These are phyloP conservation scores for Aspergillus neotritici DNA, from an alignment of 2,329 filamentous ascomycete genomes.

Conservation along the genomic window DNA sequence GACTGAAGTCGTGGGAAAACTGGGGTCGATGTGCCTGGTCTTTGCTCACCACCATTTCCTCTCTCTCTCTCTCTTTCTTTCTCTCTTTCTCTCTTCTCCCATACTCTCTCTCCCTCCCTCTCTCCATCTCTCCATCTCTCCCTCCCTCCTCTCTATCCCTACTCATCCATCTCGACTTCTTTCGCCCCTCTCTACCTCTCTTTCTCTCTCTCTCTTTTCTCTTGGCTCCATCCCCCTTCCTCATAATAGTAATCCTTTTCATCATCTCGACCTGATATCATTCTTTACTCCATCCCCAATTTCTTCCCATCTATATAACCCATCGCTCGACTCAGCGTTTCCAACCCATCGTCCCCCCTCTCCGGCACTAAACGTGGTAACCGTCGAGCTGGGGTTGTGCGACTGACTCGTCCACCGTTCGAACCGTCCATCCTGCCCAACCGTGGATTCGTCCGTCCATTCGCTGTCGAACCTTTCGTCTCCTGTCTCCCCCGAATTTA, in stretches of 20 bases:
- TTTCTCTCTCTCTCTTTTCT: conserved; percentile 9
- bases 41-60: conserved; percentile 5
- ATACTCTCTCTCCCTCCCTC: conserved; percentile 10
- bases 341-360: conserved; percentile 4
- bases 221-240: conserved; percentile 7
- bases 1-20: too few relatives aligned
- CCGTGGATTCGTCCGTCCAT: too few relatives aligned
- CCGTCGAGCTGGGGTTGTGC: conserved; percentile 24
- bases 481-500: too few relatives aligned
- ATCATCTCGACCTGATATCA: conserved; percentile 1
- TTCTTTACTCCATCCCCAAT: background rate
- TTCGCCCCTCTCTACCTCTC: conserved; percentile 3
- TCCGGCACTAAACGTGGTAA: conserved; percentile 22
- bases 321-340: background rate
- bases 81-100: conserved; percentile 4
- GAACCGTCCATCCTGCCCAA: conserved; percentile 2
- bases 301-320: background rate
- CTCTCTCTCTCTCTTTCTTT: conserved; percentile 9
- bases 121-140: background rate
- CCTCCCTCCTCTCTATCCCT: background rate
- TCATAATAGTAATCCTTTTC: too few relatives aligned
- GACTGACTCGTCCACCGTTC: conserved; percentile 10
- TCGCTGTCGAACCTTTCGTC: too few relatives aligned
- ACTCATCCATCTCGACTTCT: conserved; percentile 1
- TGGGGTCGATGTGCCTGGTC: background rate